Evolutionary conservation across 352 stramenopile genomes (phyloP), one percentile per base, ranked within the genome.

Genomic region (Globisporangium megalacanthum): DNA sequence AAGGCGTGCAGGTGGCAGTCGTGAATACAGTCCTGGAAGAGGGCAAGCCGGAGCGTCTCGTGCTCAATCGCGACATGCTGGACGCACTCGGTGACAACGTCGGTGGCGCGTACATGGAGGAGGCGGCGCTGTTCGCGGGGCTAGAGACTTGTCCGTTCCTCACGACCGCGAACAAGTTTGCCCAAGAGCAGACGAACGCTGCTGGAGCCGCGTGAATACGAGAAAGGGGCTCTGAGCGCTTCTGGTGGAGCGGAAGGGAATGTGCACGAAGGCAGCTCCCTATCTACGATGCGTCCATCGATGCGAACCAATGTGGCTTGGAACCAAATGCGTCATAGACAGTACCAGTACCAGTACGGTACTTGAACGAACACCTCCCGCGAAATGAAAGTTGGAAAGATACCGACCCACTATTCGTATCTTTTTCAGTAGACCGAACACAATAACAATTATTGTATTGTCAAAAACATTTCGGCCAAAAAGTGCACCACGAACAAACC

Each of bases 91-190:
- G 37, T 15, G 22, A 15, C 33, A 42, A 58, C 8, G 22, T 58
- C 14, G 31, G 48, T 20, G 57, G 57, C 31, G 57, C 57, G 33
- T 62, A 42, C n/a, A 35, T 62, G 31, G 31, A 46, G 6, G 50
- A 53, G 35, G n/a, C 31, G 17, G 33, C 45, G 15, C 31, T 62
- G 20, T 11, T 39, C 15, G n/a, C 49, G 49, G 41, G 57, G 11
- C 46, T 42, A 10, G 57, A 62, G 42, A 17, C 22, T 10, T 62
- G 49, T 33, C 49, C 41, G 20, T 62, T 62, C 49, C 41, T 62
- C 49, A 41, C 25, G 31, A 58, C 48, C 6, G 49, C 35, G 33
- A 49, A 33, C 49, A 58, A 62, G 44, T 50, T 44, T 25, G 33
- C 47, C 7, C 56, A 55, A 25, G 47, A 29, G 7, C 36, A 49